Conservation (phyloP, 768 basidiomycete species). For the Auricularia sp. region DNA sequence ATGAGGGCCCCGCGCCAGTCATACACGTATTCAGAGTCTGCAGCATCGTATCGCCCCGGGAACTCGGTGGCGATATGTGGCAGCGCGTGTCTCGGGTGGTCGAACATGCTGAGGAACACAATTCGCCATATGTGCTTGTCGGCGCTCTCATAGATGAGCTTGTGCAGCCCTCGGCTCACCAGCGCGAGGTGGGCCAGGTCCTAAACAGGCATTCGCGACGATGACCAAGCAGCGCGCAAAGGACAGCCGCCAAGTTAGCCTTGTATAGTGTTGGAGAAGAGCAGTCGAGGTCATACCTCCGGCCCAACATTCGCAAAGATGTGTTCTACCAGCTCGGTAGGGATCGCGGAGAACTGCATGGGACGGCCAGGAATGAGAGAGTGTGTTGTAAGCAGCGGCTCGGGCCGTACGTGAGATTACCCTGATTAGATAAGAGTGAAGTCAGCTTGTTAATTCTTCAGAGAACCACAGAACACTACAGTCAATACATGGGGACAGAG, state of each 20-base stretch:
- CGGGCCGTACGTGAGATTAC: not conserved
- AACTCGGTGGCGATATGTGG: constrained; percentile 7
- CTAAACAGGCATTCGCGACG: not conserved
- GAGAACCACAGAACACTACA: not conserved
- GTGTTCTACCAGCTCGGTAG: not conserved
- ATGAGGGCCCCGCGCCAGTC: constrained; percentile 50
- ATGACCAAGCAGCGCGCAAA: not conserved
- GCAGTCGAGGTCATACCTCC: not conserved
- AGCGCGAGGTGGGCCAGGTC: constrained; percentile 51
- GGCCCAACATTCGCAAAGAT: not conserved
- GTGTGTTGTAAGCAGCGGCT: not conserved
- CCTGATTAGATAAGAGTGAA: not conserved
- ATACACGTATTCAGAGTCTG: constrained; percentile 16
- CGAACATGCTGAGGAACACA: constrained; percentile 54
- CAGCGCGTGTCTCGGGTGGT: constrained; percentile 39
- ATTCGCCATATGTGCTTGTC: constrained; percentile 62
- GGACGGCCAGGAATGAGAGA: not conserved
- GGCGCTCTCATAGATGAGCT: constrained; percentile 36
- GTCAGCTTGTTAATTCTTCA: not conserved
- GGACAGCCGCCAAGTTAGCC: not conserved
- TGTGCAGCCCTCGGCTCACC: constrained; percentile 39
- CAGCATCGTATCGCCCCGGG: not conserved
- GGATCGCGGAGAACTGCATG: not conserved
- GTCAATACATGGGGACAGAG: not conserved
- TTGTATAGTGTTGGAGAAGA: not conserved